Evolutionary conservation across 2,329 filamentous ascomycete species (phyloP), one percentile per base, ranked within the genome.

Genomic region (Aureobasidium musti): DNA sequence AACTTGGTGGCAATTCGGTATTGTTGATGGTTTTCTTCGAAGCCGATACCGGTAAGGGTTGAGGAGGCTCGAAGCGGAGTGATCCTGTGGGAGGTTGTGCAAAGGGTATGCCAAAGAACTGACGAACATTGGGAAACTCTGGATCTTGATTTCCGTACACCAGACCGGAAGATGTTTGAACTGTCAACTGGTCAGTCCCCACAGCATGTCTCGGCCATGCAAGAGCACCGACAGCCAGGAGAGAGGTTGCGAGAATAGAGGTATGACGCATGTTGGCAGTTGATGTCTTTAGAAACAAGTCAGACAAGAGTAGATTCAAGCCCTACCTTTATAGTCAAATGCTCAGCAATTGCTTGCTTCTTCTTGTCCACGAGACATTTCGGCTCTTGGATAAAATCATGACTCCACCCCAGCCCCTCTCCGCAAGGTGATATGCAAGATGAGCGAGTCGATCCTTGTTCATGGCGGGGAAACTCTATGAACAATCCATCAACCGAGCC

Each of bases 61-160:
- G 60, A 19, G 71, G 71, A n/a, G 72, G 67, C 19, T 61, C 68
- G 67, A 70, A 73, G 26, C 72, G 67, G 17, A 71, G 63, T 37
- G 68, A 56, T 28, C 71, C 72, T 17, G 70, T 56, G 14, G 72
- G 72, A 10, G 71, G 71, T 30, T 68, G 60, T 17, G 71, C 72
- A 54, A 69, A 73, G n/a, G 71, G 71, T 8, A 73, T 68, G n/a
- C 71, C 69, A 17, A 72, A 67, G 63, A 71, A 73, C 30, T 73
- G 70, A 30, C 67, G 52, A 26, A 70, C 69, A 23, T 68, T 53
- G 6, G 68, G 70, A 19, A 45, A 47, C 3, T 49, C 57, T 13
- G 60, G 35, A 33, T 70, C 66, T 39, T 70, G 63, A 8, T 61
- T 67, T 35, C 70, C 70, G 4, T 60, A 63, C 19, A 69, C 54